phyloP scores from a whole-genome alignment of 2,329 filamentous ascomycete genomes.

The Aspergillus aculeatinus region DNA sequence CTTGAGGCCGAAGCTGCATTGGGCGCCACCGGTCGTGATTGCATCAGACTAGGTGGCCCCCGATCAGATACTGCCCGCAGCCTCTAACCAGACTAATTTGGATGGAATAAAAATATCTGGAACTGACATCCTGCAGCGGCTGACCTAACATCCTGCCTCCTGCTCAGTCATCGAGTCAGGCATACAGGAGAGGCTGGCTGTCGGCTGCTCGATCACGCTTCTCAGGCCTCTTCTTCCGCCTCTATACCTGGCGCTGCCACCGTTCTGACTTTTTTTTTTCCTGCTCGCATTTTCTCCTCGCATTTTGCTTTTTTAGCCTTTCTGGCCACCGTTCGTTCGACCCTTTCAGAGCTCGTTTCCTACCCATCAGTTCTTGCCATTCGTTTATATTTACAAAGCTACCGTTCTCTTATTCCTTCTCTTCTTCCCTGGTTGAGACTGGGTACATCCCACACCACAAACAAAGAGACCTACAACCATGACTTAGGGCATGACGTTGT shows the following conservation, averaged over 20 bases:
- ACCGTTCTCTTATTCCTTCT: neutral
- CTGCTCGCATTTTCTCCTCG: neutral
- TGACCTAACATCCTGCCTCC: slow-evolving; percentile 4
- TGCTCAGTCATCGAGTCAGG: slow-evolving; percentile 1
- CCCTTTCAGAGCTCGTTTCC: neutral
- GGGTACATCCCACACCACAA: neutral
- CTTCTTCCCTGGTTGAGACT: neutral
- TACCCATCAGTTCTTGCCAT: neutral
- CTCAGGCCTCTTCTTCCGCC: neutral
- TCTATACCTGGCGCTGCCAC: neutral
- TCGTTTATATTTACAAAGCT: neutral
- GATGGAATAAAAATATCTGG: neutral
- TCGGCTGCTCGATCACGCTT: neutral
- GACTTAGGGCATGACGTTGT: neutral
- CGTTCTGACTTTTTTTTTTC: neutral
- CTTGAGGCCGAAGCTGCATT: slow-evolving; percentile 2
- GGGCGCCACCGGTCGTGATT: slow-evolving; percentile 7
- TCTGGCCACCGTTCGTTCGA: neutral
- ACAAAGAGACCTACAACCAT: neutral
- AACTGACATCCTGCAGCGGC: slow-evolving; percentile 6
- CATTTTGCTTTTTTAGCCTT: neutral
- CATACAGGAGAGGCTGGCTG: slow-evolving; percentile 5
- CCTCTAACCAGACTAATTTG: neutral
- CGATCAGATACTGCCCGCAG: slow-evolving; percentile 2
- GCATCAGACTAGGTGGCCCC: slow-evolving; percentile 5